These are phyloP conservation scores for Neospora caninum DNA, from an alignment of 169 alveolate genomes.

Conservation along the genomic window DNA sequence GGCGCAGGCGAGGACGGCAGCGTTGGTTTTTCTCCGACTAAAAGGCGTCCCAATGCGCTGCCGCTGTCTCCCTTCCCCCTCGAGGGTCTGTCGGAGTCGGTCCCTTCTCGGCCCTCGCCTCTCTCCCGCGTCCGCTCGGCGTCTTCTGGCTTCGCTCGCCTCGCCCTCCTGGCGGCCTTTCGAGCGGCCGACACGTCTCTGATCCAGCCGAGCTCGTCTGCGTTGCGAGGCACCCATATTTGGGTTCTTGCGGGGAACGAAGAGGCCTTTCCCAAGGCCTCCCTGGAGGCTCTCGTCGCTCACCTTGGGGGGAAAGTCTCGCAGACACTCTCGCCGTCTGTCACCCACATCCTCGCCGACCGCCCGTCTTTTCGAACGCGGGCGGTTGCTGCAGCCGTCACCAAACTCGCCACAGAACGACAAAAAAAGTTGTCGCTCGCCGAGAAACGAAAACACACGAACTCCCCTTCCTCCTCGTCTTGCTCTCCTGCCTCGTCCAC, in stretches of 20 bases:
- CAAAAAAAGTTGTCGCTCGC: background rate
- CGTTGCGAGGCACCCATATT: background rate
- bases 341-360: slow-evolving; percentile 19
- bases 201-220: background rate
- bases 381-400: background rate
- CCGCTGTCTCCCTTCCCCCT: too few species aligned
- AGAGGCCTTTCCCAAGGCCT: background rate
- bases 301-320: background rate
- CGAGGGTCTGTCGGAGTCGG: too few species aligned
- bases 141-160: background rate
- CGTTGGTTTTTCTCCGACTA: background rate
- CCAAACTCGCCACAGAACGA: background rate
- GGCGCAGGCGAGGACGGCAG: background rate
- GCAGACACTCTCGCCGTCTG: background rate
- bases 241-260: slow-evolving; percentile 22
- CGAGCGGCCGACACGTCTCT: background rate
- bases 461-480: background rate
- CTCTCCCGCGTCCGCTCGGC: background rate
- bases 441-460: background rate
- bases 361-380: background rate
- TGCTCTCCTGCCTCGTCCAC: background rate
- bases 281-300: slow-evolving; percentile 24
- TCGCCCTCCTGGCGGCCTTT: background rate
- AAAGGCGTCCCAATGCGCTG: background rate
- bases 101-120: too few species aligned